Evolutionary conservation across 176 grass and related monocot genomes (phyloP), one percentile per base, ranked within the genome.

Genomic region (Otatea glauca): DNA sequence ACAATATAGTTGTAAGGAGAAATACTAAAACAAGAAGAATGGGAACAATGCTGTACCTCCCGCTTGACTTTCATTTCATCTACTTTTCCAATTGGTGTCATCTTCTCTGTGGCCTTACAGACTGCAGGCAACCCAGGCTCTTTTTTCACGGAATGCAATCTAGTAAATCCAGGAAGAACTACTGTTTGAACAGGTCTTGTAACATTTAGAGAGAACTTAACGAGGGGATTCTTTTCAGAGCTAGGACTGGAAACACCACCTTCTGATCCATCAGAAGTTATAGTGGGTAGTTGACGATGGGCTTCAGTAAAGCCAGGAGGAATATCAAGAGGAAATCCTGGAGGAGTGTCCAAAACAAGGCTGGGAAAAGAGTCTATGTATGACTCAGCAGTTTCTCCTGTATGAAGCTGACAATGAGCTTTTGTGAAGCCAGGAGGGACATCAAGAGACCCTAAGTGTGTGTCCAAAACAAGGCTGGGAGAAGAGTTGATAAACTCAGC

Each of bases 141-240:
- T 41, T 80, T 56, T 61, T 86, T 86, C 54, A 78, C 35, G 18
- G 43, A 43, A 86, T 59, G 73, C 20, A 61, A 44, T 70, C 25
- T 64, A 44, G 58, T 62, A 84, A 77, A 77, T 80, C 76, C 91
- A 84, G 81, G 85, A 72, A 34, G 17, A 67, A 20, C 59, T 58
- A 69, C 82, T 56, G 69, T 49, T 75, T 35, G 41, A 53, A 74
- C 24, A 75, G 20, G 56, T 23, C 34, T 88, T 62, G 38, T 34
- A 70, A 74, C 55, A 42, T 88, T 85, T 7, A 91, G 72, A 51
- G 90, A 82, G 59, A 91, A 91, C 25, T 65, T 84, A 70, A 84
- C 70, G 11, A 70, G 16, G 38, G 79, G 25, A 12, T 77, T 81
- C 62, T 56, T 89, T 83, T 89, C 74, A 62, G 66, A 42, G 49